Percentiles rank a stretch among this genome's conserved stretches.
Evolutionary conservation across 176 grass and related monocot genomes (phyloP).

Genomic region (Phyllostachys edulis): DNA sequence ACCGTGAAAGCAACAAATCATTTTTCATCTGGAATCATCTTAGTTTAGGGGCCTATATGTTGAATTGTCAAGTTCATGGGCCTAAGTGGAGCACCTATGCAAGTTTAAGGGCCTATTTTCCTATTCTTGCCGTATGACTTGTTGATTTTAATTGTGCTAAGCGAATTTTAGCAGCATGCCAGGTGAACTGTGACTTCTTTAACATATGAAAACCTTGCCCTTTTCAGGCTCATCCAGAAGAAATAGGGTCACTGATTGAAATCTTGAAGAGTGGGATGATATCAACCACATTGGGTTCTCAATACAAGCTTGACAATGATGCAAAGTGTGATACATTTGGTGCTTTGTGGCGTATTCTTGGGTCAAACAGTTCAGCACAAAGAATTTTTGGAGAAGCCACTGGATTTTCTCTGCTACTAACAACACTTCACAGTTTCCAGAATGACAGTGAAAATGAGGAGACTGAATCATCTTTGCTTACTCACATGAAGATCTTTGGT

Average conservation of each 20-base stretch:
- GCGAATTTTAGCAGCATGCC: conserved; percentile 12
- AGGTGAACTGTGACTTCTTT: conserved; percentile 26
- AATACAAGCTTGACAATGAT: conserved; percentile 89
- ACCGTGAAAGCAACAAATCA: background rate
- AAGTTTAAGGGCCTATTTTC: conserved; percentile 27
- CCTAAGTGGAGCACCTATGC: conserved; percentile 10
- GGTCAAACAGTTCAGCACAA: conserved; percentile 80
- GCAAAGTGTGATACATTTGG: conserved; percentile 89
- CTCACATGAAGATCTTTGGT: conserved; percentile 78
- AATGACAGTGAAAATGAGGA: conserved; percentile 49
- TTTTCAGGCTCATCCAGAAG: conserved; percentile 95
- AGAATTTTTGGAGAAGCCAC: conserved; percentile 97
- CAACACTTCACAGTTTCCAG: conserved; percentile 86
- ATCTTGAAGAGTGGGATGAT: conserved; percentile 97
- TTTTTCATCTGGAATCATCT: conserved; percentile 28
- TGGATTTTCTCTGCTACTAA: conserved; percentile 94
- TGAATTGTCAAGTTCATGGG: conserved; percentile 16
- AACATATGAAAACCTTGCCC: conserved; percentile 21
- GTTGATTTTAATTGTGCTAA: conserved; percentile 17
- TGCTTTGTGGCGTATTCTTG: conserved; percentile 95
- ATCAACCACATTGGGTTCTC: conserved; percentile 76
- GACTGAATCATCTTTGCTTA: conserved; percentile 49
- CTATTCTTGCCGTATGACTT: conserved; percentile 1
- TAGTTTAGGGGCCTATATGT: background rate
- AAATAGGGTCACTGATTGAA: conserved; percentile 86